Conservation (phyloP, 129 eudicot species). For the Centaurea solstitialis region DNA sequence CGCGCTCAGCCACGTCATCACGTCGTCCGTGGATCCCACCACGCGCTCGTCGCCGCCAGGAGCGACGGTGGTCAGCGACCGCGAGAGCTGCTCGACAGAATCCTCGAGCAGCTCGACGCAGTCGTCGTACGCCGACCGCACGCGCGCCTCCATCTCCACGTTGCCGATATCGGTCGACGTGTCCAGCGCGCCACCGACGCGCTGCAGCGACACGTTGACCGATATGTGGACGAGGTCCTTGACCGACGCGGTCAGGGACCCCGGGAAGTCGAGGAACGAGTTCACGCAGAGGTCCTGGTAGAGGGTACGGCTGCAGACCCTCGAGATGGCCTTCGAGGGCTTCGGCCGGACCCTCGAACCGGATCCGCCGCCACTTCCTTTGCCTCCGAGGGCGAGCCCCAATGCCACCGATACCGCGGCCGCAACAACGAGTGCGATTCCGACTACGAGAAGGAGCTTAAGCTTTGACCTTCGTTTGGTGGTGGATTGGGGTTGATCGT, state of each 20-base stretch:
- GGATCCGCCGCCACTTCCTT: constrained; percentile 18
- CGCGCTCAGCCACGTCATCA: constrained; percentile 97
- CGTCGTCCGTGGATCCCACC: constrained; percentile 57
- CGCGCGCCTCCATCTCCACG: constrained; percentile 50
- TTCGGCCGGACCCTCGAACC: constrained; percentile 2
- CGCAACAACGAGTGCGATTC: constrained; percentile 44
- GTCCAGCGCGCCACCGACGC: constrained; percentile 56
- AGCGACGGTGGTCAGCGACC: constrained; percentile 52
- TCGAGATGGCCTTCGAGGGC: constrained; percentile 69
- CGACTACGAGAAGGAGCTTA: constrained; percentile 32
- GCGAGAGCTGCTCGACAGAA: constrained; percentile 70
- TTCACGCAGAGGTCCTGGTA: constrained; percentile 62
- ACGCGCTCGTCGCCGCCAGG: neutral
- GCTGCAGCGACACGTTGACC: constrained; percentile 65
- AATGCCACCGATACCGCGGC: constrained; percentile 49
- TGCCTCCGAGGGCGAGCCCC: constrained; percentile 27
- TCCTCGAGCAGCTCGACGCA: constrained; percentile 80
- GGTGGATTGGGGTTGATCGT: neutral
- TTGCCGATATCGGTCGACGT: constrained; percentile 50
- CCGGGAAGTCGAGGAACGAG: constrained; percentile 79
- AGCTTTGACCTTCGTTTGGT: constrained; percentile 28
- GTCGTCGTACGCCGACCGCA: constrained; percentile 76
- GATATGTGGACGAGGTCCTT: constrained; percentile 85
- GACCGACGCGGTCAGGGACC: constrained; percentile 63
- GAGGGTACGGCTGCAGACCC: constrained; percentile 65